These are phyloP conservation scores for Beta macrorhiza DNA, from an alignment of 179 eudicot genomes.

Conservation along the genomic window DNA sequence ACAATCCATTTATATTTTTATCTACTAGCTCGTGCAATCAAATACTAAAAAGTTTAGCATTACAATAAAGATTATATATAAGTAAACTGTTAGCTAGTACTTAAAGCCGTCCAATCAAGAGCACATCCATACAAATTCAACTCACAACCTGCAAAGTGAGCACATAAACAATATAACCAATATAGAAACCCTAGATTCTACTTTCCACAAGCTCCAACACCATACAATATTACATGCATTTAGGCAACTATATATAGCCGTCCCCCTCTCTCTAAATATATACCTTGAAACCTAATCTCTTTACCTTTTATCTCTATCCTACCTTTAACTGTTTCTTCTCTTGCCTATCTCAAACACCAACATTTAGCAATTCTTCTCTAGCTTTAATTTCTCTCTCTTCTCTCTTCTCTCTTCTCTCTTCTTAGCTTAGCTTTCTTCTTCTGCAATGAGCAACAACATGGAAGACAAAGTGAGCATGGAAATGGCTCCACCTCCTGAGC, in stretches of 20 bases:
- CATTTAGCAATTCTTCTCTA: background rate
- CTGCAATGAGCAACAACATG: constrained; percentile 24
- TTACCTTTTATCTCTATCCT: constrained; percentile 1
- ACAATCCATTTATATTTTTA: too few species aligned
- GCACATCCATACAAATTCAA: background rate
- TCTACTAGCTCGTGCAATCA: too few species aligned
- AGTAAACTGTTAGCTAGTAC: background rate
- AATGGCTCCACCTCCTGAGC: constrained; percentile 51
- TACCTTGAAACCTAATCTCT: constrained; percentile 7
- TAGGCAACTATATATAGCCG: constrained; percentile 14
- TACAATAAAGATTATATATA: background rate
- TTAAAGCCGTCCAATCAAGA: background rate
- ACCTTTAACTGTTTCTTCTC: constrained; percentile 1
- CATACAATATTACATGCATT: constrained; percentile 12
- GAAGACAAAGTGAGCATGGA: constrained; percentile 55
- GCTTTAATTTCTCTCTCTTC: background rate
- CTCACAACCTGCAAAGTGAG: constrained; percentile 19
- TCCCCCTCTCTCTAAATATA: constrained; percentile 2
- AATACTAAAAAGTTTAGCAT: background rate
- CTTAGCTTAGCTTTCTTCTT: background rate
- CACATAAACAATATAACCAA: constrained; percentile 12
- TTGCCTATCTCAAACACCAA: constrained; percentile 1
- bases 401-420: too few species aligned
- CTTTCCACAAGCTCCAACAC: background rate
- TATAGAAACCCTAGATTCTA: constrained; percentile 30